These are phyloP conservation scores for Penicillium sp. DNA, from an alignment of 2,329 filamentous ascomycete species.

Conservation along the genomic window DNA sequence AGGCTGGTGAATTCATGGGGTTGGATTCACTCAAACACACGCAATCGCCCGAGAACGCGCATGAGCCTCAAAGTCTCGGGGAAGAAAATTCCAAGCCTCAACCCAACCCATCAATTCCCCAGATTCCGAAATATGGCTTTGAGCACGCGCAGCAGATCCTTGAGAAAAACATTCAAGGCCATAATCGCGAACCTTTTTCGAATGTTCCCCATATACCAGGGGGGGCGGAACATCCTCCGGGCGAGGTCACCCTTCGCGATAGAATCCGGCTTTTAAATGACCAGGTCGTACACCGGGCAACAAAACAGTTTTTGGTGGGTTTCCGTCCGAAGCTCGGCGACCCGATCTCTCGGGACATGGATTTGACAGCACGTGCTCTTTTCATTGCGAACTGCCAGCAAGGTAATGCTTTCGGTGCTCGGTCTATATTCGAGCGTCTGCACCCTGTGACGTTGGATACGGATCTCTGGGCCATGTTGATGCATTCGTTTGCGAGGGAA, in stretches of 20 bases:
- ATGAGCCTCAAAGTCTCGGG: not conserved
- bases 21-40: slow-evolving; percentile 33
- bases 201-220: too few species aligned
- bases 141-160: too few species aligned
- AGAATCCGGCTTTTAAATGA: too few species aligned
- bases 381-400: slow-evolving; percentile 36
- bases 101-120: too few species aligned
- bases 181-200: too few species aligned
- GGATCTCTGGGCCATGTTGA: slow-evolving; percentile 35
- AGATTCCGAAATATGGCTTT: too few species aligned
- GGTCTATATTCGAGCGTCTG: slow-evolving; percentile 33
- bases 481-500: slow-evolving; percentile 33
- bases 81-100: slow-evolving; percentile 1
- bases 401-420: slow-evolving; percentile 37
- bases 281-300: slow-evolving; percentile 17
- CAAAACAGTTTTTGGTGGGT: slow-evolving; percentile 34
- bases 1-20: slow-evolving; percentile 40
- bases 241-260: too few species aligned
- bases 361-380: slow-evolving; percentile 28
- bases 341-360: slow-evolving; percentile 24
- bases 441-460: slow-evolving; percentile 30
- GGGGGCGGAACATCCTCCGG: too few species aligned
- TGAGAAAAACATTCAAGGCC: too few species aligned
- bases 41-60: slow-evolving; percentile 9
- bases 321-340: slow-evolving; percentile 11